phyloP scores from a whole-genome alignment of 345 rosid genomes.

The Pugionium cornutum region DNA sequence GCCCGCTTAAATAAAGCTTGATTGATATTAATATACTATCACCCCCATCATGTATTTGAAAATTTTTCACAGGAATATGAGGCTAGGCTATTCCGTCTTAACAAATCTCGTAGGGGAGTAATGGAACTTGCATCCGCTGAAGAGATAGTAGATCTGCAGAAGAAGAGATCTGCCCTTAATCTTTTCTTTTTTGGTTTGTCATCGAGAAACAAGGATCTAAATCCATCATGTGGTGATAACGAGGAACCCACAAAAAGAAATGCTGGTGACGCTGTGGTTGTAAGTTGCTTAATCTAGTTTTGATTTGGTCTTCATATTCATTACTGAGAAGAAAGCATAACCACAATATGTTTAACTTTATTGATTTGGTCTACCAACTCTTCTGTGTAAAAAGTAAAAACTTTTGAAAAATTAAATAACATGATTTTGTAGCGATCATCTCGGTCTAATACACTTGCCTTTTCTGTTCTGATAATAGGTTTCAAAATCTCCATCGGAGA shows the following conservation, averaged over 20 bases:
- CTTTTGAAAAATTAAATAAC: constrained; percentile 4
- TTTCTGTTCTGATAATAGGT: constrained; percentile 47
- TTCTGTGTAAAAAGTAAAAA: neutral
- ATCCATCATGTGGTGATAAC: constrained; percentile 41
- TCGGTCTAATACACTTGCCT: constrained; percentile 10
- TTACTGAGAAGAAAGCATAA: constrained; percentile 14
- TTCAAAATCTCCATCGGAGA: constrained; percentile 82
- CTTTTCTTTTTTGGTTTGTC: constrained; percentile 78
- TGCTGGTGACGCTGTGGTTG: constrained; percentile 67
- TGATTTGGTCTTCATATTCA: constrained; percentile 8
- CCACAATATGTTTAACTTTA: constrained; percentile 3
- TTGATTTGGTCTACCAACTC: neutral
- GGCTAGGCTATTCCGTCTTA: constrained; percentile 85
- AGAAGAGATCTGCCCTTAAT: constrained; percentile 75
- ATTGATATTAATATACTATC: constrained; percentile 7
- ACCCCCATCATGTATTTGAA: constrained; percentile 22
- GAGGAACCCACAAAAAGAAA: constrained; percentile 63
- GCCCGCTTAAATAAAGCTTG: constrained; percentile 16
- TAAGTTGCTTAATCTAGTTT: constrained; percentile 45
- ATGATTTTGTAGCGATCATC: constrained; percentile 13
- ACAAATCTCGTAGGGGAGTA: constrained; percentile 65
- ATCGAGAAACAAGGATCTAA: constrained; percentile 47
- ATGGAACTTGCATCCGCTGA: constrained; percentile 80
- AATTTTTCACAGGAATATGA: constrained; percentile 64
- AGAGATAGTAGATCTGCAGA: constrained; percentile 72